Evolutionary conservation across 768 basidiomycete genomes (phyloP), one percentile per base, ranked within the genome.

Genomic region (Tylopilus felleus): DNA sequence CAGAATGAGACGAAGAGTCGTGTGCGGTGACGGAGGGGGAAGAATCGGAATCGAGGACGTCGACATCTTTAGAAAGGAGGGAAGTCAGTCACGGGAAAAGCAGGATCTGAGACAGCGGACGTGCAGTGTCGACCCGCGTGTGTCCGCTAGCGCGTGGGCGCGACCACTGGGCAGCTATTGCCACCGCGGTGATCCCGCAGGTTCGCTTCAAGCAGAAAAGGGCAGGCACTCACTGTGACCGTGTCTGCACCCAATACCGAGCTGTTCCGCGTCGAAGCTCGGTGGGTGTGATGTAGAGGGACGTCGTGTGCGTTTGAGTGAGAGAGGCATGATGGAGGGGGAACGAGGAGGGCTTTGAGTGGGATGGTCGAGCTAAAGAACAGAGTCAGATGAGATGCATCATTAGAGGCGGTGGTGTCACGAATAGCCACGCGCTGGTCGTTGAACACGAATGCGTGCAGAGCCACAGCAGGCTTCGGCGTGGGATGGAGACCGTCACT

Each of bases 401-500:
- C 16, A 35, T 1, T 17, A 36, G 25, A 27, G 25, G 29, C 38
- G 33, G 40, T 39, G n/a, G 36, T 27, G n/a, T n/a, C n/a, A n/a
- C n/a, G n/a, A n/a, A n/a, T n/a, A n/a, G n/a, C n/a, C n/a, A n/a
- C n/a, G n/a, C n/a, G n/a, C n/a, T n/a, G n/a, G n/a, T n/a, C n/a
- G n/a, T n/a, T n/a, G n/a, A n/a, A n/a, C n/a, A n/a, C 19, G 23
- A 25, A n/a, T n/a, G 55, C 19, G 5, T 9, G 21, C 22, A 13
- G 23, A 10, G 22, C 22, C 6, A 23, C 40, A 41, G 40, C 40
- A 41, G 40, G 21, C 47, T 28, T 42, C 29, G 2, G 38, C 53
- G 56, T 55, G 60, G 60, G 59, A 56, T 28, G n/a, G 4, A 59
- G n/a, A n/a, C n/a, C n/a, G n/a, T n/a, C n/a, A n/a, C 66, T 58